Conservation (phyloP, 1,284 basidiomycete genomes). For the Acaromyces ingoldii region DNA sequence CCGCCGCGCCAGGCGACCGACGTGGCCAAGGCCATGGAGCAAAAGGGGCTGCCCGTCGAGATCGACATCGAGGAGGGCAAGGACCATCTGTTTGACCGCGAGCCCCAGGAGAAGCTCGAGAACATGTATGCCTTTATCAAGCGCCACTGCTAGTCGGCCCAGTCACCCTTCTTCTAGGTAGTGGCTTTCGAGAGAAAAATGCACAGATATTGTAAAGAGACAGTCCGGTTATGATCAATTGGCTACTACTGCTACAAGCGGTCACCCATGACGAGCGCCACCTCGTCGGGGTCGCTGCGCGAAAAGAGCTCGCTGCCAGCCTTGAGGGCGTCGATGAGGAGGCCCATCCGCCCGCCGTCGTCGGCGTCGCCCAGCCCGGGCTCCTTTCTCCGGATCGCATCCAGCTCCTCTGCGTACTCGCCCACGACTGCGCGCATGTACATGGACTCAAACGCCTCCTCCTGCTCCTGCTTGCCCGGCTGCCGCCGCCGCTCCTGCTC, state of each 20-base stretch:
- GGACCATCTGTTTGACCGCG: constrained; percentile 29
- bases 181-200: too few species aligned
- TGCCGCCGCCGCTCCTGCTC: background rate
- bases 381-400: constrained; percentile 2
- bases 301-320: constrained; percentile 7
- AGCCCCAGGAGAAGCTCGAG: constrained; percentile 16
- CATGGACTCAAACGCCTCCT: background rate
- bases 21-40: constrained; percentile 23
- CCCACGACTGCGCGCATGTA: constrained; percentile 2
- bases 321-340: constrained; percentile 7
- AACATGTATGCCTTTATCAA: constrained; percentile 32
- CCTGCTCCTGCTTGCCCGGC: too few species aligned
- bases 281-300: too few species aligned
- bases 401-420: background rate
- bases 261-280: too few species aligned
- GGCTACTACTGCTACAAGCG: too few species aligned
- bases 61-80: constrained; percentile 23
- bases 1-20: constrained; percentile 26
- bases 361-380: background rate
- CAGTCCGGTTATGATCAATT: too few species aligned
- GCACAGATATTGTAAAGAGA: too few species aligned
- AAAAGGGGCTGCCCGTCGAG: constrained; percentile 10
- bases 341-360: background rate
- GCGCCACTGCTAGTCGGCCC: too few species aligned
- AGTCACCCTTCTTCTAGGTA: too few species aligned